phyloP scores from a whole-genome alignment of 805 yeast genomes.

The Myxozyma nipponensis region DNA sequence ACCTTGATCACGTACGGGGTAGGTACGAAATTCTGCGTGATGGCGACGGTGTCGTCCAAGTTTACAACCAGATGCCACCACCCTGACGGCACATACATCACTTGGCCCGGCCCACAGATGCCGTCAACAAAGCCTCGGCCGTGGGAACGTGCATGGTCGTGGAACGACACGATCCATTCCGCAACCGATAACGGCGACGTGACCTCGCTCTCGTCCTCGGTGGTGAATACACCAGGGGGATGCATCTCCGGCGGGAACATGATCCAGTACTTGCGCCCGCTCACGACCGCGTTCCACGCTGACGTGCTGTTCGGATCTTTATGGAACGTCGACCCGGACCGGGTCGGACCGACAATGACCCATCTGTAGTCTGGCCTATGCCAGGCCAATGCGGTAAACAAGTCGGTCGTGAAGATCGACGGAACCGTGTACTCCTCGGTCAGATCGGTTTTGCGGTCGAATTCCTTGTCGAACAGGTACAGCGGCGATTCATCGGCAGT shows the following conservation, averaged over 20 bases:
- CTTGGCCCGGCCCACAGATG: conserved; percentile 75
- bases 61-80: conserved; percentile 98
- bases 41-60: conserved; percentile 69
- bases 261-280: conserved; percentile 79
- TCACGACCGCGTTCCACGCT: conserved; percentile 82
- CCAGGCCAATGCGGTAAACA: conserved; percentile 52
- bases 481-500: conserved; percentile 82
- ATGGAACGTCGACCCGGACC: conserved; percentile 87
- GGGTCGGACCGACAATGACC: conserved; percentile 77
- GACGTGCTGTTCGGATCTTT: conserved; percentile 88
- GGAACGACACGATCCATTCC: conserved; percentile 87
- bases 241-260: conserved; percentile 74
- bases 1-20: conserved; percentile 53
- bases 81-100: conserved; percentile 87
- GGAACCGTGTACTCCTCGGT: conserved; percentile 48
- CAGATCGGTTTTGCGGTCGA: conserved; percentile 36
- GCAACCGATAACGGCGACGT: conserved; percentile 90
- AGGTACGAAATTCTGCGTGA: conserved; percentile 88
- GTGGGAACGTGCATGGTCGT: conserved; percentile 52
- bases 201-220: conserved; percentile 70
- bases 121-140: conserved; percentile 56
- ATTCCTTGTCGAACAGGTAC: conserved; percentile 78
- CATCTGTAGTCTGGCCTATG: conserved; percentile 84
- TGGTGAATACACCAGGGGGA: conserved; percentile 85
- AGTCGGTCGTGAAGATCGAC: conserved; percentile 31